Evolutionary conservation across 306 rosid genomes (phyloP), one percentile per base, ranked within the genome.

Genomic region (Castanea sativa): DNA sequence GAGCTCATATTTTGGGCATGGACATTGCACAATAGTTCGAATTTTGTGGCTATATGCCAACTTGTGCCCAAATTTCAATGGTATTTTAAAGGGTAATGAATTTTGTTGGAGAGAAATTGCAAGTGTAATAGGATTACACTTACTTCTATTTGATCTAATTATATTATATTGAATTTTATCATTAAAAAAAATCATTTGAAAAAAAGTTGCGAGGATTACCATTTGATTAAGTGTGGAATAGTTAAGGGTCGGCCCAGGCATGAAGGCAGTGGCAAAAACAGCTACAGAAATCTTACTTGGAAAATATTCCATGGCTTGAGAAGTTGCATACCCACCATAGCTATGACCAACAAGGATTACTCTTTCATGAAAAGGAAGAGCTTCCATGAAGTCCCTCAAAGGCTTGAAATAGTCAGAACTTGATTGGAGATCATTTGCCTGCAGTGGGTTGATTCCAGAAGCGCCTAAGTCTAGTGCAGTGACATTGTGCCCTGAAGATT

Each of bases 191-290:
- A 38, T 38, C 43, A 38, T n/a, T 18, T 35, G 45, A 29, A 20
- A 53, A 16, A 11, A n/a, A 15, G 13, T 2, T 18, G 15, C 8
- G 0, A 20, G n/a, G 10, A 10, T 38, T 77, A 83, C 86, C 88
- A 79, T 75, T 4, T 51, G 60, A 56, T 74, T 30, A 57, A 68
- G 87, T 32, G 61, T 52, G 76, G 83, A 78, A 43, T 67, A 55
- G 75, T 80, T 79, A 41, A 81, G 78, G 49, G 80, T 6, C 4
- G 85, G 92, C 13, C 88, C 89, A 63, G 89, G 84, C 87, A 85
- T 83, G 4, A 23, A 59, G 18, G 91, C 88, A 68, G 86, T 63
- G 71, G 85, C 71, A 43, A 85, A 89, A 35, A 87, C 75, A 52
- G 82, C 88, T 5, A 79, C 82, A 43, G 80, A 64, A 5, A 89